A percentile compares a stretch with the other conserved stretches of the same genome.
phyloP scores from a whole-genome alignment of 805 yeast genomes.

The Metschnikowia vanudenii region DNA sequence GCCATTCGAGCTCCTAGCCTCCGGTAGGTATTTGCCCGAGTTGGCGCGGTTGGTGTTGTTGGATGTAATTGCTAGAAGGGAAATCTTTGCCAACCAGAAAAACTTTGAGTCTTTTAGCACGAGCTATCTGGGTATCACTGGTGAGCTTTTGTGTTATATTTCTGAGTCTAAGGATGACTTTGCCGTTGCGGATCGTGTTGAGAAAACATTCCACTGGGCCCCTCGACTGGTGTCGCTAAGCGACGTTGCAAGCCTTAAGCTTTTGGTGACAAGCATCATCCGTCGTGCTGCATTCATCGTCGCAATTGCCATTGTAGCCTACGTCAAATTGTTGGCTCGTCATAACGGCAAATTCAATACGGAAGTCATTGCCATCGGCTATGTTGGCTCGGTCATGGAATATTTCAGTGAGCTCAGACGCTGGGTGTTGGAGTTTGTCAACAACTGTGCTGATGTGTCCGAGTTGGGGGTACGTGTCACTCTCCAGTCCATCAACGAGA shows the following conservation, averaged over 20 bases:
- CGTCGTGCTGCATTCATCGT: conserved; percentile 46
- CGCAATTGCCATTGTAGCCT: conserved; percentile 42
- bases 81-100: conserved; percentile 26
- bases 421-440: conserved; percentile 24
- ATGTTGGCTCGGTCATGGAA: conserved; percentile 52
- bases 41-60: conserved; percentile 43
- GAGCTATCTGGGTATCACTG: conserved; percentile 36
- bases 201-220: conserved; percentile 25
- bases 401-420: conserved; percentile 41
- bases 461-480: conserved; percentile 32
- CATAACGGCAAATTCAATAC: conserved; percentile 21
- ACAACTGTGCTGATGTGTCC: conserved; percentile 24
- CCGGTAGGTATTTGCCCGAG: conserved; percentile 59
- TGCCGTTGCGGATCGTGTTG: conserved; percentile 22
- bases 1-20: conserved; percentile 54
- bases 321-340: conserved; percentile 28
- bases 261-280: conserved; percentile 38
- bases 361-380: conserved; percentile 39
- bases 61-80: conserved; percentile 30
- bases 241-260: conserved; percentile 31
- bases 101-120: conserved; percentile 15
- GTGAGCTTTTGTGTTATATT: conserved; percentile 42
- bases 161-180: conserved; percentile 28
- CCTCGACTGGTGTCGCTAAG: conserved; percentile 15
- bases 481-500: conserved; percentile 42